Base-by-base conservation (phyloP, 2,329 filamentous ascomycete genomes). In the Whalleya microplaca region DNA sequence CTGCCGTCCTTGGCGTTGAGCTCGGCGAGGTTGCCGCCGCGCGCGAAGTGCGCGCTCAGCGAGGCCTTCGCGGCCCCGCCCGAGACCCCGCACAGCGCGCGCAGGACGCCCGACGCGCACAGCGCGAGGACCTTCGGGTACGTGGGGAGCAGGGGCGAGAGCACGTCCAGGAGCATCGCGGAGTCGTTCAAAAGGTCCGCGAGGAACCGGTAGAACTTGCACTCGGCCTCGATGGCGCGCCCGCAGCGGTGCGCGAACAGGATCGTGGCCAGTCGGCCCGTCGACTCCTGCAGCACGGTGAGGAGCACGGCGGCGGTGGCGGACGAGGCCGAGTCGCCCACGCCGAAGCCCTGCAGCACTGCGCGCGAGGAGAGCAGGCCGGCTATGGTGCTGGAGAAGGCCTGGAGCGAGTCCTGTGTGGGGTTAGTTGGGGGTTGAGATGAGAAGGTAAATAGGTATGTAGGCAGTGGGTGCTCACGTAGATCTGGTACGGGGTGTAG, bases 41-140 rank as follows among this genome's bases (percentile, higher is more conserved):
- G 85, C 8, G 94, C 92, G 78, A 99, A 98, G 75, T 99, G 95
- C 10, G 91, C 90, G 70, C 91, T 95, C 64, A 99, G 76, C 59
- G 90, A 93, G 1, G 94, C 94, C 74, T 98, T 98, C 61, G 91
- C 90, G 52, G 91, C 92, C 12, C 90, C 92, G 0, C 92, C 94
- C 0, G 94, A 91, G 4, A 98, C 92, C 21, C 94, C 95, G 69
- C 95, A 98, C 0, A 97, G 76, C 0, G 82, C 78, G 2, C 83
- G 75, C 44, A 86, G 71, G 16, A 81, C 76, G 52, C 83, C 80
- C 2, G 81, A 78, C 0, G 71, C 71, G 4, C 80, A 78, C 46
- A 86, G 76, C 7, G 81, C 76, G 2, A 76, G 48, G 5, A 84
- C 72, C 64, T 84, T 84, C 23, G 76, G 74, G 46, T 73, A 72